phyloP scores from a whole-genome alignment of 495 filamentous ascomycete genomes.

The Annulohypoxylon bovei region DNA sequence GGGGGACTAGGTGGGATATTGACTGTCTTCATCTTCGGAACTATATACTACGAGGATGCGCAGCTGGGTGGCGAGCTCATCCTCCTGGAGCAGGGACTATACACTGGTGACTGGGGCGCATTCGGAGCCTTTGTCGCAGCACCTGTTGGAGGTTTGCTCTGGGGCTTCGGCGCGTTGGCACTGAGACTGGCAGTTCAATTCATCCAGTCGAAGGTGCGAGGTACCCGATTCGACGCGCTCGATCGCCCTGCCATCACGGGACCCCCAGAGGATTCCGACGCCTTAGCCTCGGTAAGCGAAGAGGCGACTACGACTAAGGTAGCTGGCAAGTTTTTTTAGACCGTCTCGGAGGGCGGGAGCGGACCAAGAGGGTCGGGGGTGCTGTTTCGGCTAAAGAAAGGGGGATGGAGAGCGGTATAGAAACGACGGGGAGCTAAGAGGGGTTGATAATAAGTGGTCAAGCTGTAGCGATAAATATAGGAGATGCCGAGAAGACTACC shows the following conservation, averaged over 20 bases:
- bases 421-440: not conserved
- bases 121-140: conserved; percentile 85
- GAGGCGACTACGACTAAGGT: conserved; percentile 51
- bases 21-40: conserved; percentile 79
- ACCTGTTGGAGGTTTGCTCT: conserved; percentile 75
- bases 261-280: conserved; percentile 39
- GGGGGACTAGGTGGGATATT: conserved; percentile 77
- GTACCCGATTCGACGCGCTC: conserved; percentile 68
- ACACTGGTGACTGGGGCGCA: conserved; percentile 75
- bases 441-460: not conserved
- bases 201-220: conserved; percentile 59
- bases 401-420: not conserved
- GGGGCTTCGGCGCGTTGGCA: conserved; percentile 68
- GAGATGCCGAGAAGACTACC: not conserved
- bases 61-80: conserved; percentile 71
- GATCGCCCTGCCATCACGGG: conserved; percentile 59
- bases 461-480: not conserved
- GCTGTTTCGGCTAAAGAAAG: not conserved
- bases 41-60: conserved; percentile 73
- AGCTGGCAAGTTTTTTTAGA: conserved; percentile 63
- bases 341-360: not conserved
- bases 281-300: conserved; percentile 37
- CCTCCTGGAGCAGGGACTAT: conserved; percentile 74
- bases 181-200: conserved; percentile 64
- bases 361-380: not conserved